A percentile compares a stretch with the other conserved stretches of the same genome.
Conservation (phyloP, 106 monocot species). For the Dendrobium chrysotoxum region DNA sequence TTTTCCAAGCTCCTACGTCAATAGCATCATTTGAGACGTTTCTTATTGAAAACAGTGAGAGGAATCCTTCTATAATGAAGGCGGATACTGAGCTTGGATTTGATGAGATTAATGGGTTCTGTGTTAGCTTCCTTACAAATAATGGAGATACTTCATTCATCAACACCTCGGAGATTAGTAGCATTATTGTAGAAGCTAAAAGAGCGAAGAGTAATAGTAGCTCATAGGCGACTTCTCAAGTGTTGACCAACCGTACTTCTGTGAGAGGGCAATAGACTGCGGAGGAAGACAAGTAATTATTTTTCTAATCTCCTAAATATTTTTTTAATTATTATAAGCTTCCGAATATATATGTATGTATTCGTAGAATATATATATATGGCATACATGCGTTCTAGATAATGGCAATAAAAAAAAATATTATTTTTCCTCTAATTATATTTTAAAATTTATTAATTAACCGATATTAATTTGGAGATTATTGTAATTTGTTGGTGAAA, state of each 20-base stretch:
- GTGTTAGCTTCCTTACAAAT: no score
- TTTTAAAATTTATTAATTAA: not conserved
- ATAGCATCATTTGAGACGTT: not conserved
- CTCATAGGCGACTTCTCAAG: no score
- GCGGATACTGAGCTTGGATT: not conserved
- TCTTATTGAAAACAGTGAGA: not conserved
- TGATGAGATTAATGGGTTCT: not conserved
- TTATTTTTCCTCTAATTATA: no score
- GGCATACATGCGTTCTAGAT: no score
- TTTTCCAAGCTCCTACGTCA: not conserved
- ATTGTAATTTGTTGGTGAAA: conserved; percentile 33
- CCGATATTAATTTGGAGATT: not conserved
- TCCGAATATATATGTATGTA: not conserved
- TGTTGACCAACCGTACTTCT: no score
- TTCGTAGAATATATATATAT: no score
- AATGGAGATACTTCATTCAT: not conserved
- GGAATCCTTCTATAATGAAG: no score
- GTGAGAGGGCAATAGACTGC: conserved; percentile 5
- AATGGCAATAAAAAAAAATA: no score
- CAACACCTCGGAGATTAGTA: no score
- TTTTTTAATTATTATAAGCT: not conserved
- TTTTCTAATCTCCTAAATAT: not conserved
- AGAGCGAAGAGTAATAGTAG: no score
- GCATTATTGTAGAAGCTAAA: no score
- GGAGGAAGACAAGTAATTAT: conserved; percentile 5